phyloP scores from a whole-genome alignment of 2,329 filamentous ascomycete species.

The Allantophomopsis cytisporea region DNA sequence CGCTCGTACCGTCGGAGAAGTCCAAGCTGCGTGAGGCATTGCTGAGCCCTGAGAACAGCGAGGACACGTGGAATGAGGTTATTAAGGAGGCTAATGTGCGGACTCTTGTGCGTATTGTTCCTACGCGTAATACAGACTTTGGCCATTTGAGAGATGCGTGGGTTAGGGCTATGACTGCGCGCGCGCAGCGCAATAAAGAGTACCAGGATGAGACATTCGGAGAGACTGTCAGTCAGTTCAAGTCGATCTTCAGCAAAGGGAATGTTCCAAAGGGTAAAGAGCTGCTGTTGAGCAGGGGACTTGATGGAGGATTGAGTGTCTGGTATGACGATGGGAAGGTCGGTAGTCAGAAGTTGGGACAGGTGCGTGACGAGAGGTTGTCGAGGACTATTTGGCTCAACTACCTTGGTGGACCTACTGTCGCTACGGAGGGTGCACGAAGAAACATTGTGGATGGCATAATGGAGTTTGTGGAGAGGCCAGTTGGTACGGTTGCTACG shows the following conservation, averaged over 20 bases:
- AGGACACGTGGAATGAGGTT: conserved; percentile 61
- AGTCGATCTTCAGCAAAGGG: conserved; percentile 66
- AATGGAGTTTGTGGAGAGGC: conserved; percentile 76
- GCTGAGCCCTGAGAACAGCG: conserved; percentile 54
- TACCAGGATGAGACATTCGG: conserved; percentile 67
- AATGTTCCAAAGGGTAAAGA: conserved; percentile 72
- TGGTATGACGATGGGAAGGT: conserved; percentile 45
- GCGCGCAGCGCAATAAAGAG: conserved; percentile 41
- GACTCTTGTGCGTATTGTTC: conserved; percentile 71
- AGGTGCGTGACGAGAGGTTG: conserved; percentile 65
- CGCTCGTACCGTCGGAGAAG: conserved; percentile 72
- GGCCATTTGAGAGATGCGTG: conserved; percentile 84
- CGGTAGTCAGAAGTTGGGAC: conserved; percentile 45
- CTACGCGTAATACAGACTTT: conserved; percentile 90
- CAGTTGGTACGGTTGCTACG: conserved; percentile 73
- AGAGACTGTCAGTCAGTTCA: conserved; percentile 61
- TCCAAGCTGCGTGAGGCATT: conserved; percentile 55
- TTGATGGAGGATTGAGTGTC: conserved; percentile 50
- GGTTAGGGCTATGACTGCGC: conserved; percentile 69
- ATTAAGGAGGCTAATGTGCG: conserved; percentile 55
- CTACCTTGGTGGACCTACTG: conserved; percentile 75
- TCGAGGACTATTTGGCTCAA: conserved; percentile 77
- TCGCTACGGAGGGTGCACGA: conserved; percentile 73
- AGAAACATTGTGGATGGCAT: conserved; percentile 76
- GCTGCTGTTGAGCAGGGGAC: conserved; percentile 57